Evolutionary conservation across 148 eudicot genomes (phyloP).

Genomic region (Silene latifolia): DNA sequence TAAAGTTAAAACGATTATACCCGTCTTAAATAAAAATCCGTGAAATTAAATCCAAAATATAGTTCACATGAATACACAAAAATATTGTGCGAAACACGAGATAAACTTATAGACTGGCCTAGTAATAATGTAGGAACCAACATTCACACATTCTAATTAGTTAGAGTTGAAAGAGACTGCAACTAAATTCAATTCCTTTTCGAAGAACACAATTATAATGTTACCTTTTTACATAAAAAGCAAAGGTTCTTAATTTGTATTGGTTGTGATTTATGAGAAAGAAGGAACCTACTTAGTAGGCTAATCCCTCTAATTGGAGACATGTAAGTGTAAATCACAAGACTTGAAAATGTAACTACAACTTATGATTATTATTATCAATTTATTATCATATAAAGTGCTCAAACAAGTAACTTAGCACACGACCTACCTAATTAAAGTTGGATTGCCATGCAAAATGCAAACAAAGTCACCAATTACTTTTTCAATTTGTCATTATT

Average conservation of each 20-base stretch:
- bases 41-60: too few species aligned
- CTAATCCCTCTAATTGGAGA: constrained; percentile 20
- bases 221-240: not conserved
- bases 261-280: not conserved
- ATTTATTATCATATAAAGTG: not conserved
- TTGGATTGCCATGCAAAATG: constrained; percentile 20
- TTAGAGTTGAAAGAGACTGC: not conserved
- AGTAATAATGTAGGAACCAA: not conserved
- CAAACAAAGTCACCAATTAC: constrained; percentile 24
- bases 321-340: constrained; percentile 6
- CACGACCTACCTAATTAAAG: constrained; percentile 35
- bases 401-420: not conserved
- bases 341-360: not conserved
- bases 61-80: not conserved
- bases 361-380: not conserved
- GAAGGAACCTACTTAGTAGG: constrained; percentile 18
- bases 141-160: not conserved
- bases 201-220: not conserved
- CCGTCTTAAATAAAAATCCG: too few species aligned
- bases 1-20: too few species aligned
- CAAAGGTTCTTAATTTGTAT: not conserved
- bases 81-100: not conserved
- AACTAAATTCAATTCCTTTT: not conserved
- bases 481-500: constrained; percentile 6
- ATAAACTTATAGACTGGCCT: not conserved